Evolutionary conservation across 208 protist genomes (phyloP).

Genomic region (Wallacemonas rigidus): DNA sequence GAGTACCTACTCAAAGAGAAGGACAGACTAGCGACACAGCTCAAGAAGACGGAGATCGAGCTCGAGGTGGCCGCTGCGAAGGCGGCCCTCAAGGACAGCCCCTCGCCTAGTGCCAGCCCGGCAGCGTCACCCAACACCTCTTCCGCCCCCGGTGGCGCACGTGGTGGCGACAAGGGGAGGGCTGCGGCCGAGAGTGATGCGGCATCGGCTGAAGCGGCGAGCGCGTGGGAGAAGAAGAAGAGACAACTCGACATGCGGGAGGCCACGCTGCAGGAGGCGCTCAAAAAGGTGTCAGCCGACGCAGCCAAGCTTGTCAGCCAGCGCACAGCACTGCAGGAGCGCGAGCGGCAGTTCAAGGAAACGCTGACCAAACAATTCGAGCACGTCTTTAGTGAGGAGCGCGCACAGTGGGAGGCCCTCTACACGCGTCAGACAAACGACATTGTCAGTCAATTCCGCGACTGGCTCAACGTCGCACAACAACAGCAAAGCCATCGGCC

Average conservation of each 20-base stretch:
- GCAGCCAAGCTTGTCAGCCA: conserved; percentile 47
- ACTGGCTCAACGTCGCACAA: conserved; percentile 15
- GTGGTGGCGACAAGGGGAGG: neutral
- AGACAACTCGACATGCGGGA: conserved; percentile 56
- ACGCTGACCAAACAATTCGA: conserved; percentile 30
- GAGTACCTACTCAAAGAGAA: conserved; percentile 40
- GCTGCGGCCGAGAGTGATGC: neutral
- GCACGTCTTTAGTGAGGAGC: conserved; percentile 42
- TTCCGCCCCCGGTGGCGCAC: neutral
- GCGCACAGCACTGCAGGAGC: conserved; percentile 42
- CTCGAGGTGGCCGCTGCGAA: conserved; percentile 31
- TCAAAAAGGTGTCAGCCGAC: conserved; percentile 64
- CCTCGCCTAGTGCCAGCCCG: conserved; percentile 8
- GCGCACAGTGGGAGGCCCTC: conserved; percentile 22
- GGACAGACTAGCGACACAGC: conserved; percentile 38
- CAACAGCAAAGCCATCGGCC: neutral
- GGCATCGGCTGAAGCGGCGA: conserved; percentile 17
- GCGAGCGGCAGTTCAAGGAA: conserved; percentile 26
- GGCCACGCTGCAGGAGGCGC: conserved; percentile 59
- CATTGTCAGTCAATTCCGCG: conserved; percentile 19
- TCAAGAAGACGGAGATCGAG: conserved; percentile 39
- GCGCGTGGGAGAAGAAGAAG: conserved; percentile 36
- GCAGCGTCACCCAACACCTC: conserved; percentile 15
- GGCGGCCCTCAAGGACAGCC: conserved; percentile 1
- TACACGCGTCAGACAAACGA: conserved; percentile 19